Evolutionary conservation across 495 filamentous ascomycete genomes (phyloP).

Genomic region (Talaromyces adpressus): DNA sequence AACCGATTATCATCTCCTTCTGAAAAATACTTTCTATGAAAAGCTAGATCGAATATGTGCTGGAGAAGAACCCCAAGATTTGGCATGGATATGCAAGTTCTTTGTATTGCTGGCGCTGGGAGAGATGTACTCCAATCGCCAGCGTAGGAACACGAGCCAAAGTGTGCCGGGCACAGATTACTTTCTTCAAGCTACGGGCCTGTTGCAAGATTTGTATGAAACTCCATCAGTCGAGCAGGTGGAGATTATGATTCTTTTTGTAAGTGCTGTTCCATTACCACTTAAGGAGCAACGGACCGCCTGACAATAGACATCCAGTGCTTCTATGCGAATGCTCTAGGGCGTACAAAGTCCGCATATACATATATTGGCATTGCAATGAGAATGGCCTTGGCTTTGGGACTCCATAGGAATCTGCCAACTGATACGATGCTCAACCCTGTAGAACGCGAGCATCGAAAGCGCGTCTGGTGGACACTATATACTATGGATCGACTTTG

Average conservation of each 20-base stretch:
- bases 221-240: conserved; percentile 5
- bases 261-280: conserved; percentile 5
- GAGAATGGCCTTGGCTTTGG: conserved; percentile 15
- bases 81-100: conserved; percentile 10
- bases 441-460: conserved; percentile 18
- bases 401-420: conserved; percentile 14
- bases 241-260: conserved; percentile 7
- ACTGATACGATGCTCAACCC: conserved; percentile 12
- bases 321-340: conserved; percentile 10
- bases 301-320: conserved; percentile 9
- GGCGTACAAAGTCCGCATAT: conserved; percentile 15
- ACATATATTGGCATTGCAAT: conserved; percentile 16
- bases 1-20: conserved; percentile 11
- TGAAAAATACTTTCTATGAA: conserved; percentile 10
- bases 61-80: conserved; percentile 5
- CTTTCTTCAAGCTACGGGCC: conserved; percentile 9
- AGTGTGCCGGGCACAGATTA: conserved; percentile 11
- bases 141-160: conserved; percentile 5
- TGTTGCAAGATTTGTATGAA: conserved; percentile 9
- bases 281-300: background rate
- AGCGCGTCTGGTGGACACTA: conserved; percentile 19
- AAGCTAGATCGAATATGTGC: conserved; percentile 9
- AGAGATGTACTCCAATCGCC: conserved; percentile 13
- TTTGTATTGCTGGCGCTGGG: conserved; percentile 10
- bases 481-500: conserved; percentile 20